Base-by-base conservation (phyloP, 2,329 filamentous ascomycete genomes). In the Penicillium sumatraense region DNA sequence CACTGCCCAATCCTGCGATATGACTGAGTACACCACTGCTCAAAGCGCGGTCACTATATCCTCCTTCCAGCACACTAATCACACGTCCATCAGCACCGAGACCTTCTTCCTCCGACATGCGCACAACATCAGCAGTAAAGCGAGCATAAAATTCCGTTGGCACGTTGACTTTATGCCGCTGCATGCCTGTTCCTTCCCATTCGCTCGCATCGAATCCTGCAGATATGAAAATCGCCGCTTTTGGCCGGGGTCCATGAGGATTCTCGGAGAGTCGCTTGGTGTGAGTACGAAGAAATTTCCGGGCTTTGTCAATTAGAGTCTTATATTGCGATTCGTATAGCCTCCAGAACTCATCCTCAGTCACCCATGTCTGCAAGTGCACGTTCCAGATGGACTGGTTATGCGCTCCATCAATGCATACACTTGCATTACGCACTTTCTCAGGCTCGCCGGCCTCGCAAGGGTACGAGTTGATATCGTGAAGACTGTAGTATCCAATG, bases 381-480 rank as follows among this genome's bases (percentile, higher is more conserved):
- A 98, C 88, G 67, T 99, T 99, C 92, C 95, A 98, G 49, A 98
- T 86, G 8, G 86, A 93, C 72, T 99, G 95, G 1, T 91, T 89
- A 70, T 99, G 95, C 0, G 93, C 92, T 66, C 93, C 93, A 57
- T 98, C 93, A 59, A 99, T 88, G 71, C 96, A 98, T 23, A 97
- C 77, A 76, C 93, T 97, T 1, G 96, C 95, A 65, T 93, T 96
- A 69, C 89, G 91, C 49, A 98, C 88, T 74, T 98, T 98, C 20
- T 95, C 91, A 54, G 89, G 86, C 58, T 98, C 93, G n/a, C 93
- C 95, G 70, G 84, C 85, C 72, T 99, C 95, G 71, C 95, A 99
- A 0, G 96, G 95, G 68, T 96, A 99, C 0, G 93, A 98, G 75
- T 99, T 98, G 78, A 99, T 97, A 69, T 99, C 95, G 72, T 99